Evolutionary conservation across 768 basidiomycete species (phyloP), one percentile per base, ranked within the genome.

Genomic region (Dioszegia crocea): DNA sequence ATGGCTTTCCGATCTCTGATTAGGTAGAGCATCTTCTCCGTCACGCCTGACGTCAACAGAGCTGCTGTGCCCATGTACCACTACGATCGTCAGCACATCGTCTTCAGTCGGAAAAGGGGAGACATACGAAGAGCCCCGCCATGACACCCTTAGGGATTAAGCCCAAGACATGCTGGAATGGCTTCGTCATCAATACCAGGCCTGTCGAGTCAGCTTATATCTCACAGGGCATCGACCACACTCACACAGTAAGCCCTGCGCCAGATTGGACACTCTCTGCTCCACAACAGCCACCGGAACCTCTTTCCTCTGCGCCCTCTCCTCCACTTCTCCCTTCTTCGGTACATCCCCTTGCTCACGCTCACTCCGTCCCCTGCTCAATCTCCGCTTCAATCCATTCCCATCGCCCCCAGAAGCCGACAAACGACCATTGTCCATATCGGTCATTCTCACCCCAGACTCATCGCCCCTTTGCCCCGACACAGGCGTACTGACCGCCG

Each of bases 61-160:
- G 89, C 88, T 57, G 88, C 88, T 31, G 83, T 83, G 14, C 92
- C 92, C 89, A 97, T 94, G 74, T 85, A 92, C 90, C 90, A 92
- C 75, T 76, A 53, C 4, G 19, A 24, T 17, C 14, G 38, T 19
- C 51, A 59, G 43, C 49, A 14, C 41, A 38, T 43, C 40, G 45
- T n/a, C 16, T 76, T 88, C 29, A 27, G 16, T 43, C 3, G 24
- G 14, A 39, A 26, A 50, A 41, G 21, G 48, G 33, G 29, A n/a
- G 57, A 80, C 84, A 75, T 63, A 91, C 88, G 57, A 94, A 94
- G 17, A 92, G 80, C 1, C 91, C 91, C 14, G 89, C 89, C 21
- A 93, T 80, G 12, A 68, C 70, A 72, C 83, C 86, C 74, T 89
- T 80, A 0, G 91, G 90, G 58, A 96, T 88, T 59, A 90, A 79